Evolutionary conservation across 768 basidiomycete species (phyloP).

Genomic region (Russula griseocarnosa): DNA sequence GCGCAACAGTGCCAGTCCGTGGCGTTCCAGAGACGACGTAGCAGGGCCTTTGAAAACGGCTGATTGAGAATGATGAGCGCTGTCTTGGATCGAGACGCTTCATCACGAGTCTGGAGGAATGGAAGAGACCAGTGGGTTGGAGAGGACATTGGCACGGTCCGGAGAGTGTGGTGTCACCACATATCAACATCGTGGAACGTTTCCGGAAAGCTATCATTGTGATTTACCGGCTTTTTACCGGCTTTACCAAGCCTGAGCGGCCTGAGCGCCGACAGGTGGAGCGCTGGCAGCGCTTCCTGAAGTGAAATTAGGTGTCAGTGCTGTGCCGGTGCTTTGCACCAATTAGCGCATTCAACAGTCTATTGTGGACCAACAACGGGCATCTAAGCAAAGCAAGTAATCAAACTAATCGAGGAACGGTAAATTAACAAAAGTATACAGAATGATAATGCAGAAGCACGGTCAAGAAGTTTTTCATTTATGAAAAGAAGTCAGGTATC

Average conservation of each 20-base stretch:
- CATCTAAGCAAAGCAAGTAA: slow-evolving; percentile 22
- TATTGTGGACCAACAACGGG: slow-evolving; percentile 6
- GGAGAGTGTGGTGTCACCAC: neutral
- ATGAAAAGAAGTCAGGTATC: slow-evolving; percentile 10
- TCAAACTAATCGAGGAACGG: slow-evolving; percentile 1
- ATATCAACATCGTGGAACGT: neutral
- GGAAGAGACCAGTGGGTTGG: slow-evolving; percentile 18
- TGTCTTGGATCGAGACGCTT: slow-evolving; percentile 13
- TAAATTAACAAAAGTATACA: slow-evolving; percentile 21
- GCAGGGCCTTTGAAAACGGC: slow-evolving; percentile 63
- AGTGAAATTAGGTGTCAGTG: neutral
- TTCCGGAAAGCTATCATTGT: neutral
- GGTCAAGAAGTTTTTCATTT: slow-evolving; percentile 10
- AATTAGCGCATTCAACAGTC: neutral
- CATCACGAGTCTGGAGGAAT: slow-evolving; percentile 16
- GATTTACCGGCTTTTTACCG: neutral
- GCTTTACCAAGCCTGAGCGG: no score
- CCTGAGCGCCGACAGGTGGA: no score
- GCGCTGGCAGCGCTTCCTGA: neutral
- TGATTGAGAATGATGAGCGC: slow-evolving; percentile 90
- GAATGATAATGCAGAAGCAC: neutral
- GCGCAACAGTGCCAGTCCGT: slow-evolving; percentile 44
- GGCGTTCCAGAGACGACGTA: slow-evolving; percentile 50
- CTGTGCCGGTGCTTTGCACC: no score
- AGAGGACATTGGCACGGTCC: neutral